Percentiles rank a stretch among this genome's conserved stretches.
Evolutionary conservation across 768 basidiomycete species (phyloP).

Genomic region (Coprinopsis marcescibilis): DNA sequence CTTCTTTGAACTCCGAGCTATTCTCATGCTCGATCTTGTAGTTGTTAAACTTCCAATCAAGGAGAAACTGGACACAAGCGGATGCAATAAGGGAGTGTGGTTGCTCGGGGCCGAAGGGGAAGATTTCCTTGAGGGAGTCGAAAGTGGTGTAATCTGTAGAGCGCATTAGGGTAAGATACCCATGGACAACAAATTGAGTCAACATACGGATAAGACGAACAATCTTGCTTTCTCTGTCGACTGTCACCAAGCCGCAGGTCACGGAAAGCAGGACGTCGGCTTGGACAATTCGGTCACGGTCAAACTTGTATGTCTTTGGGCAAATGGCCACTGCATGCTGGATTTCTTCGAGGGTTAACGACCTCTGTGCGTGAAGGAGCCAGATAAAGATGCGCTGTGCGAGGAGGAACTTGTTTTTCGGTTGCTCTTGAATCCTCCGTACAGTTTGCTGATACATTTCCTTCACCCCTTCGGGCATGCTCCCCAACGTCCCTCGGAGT

Average conservation of each 20-base stretch:
- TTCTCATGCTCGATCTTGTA: background rate
- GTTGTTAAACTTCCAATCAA: background rate
- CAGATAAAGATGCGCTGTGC: background rate
- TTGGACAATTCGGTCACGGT: background rate
- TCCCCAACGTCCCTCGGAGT: background rate
- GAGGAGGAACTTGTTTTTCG: background rate
- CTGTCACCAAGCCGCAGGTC: background rate
- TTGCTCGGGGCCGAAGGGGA: background rate
- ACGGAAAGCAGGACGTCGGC: background rate
- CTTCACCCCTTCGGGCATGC: background rate
- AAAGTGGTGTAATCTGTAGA: background rate
- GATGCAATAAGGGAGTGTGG: background rate
- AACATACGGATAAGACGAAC: background rate
- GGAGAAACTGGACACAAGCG: background rate
- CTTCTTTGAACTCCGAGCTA: background rate
- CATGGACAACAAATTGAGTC: conserved; percentile 1
- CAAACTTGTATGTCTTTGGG: background rate
- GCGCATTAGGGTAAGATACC: background rate
- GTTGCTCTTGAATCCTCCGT: background rate
- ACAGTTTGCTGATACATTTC: background rate
- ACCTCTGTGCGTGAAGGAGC: background rate
- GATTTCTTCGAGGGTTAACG: background rate
- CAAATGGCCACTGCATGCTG: background rate
- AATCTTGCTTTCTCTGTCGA: background rate
- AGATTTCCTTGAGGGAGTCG: background rate